These are phyloP conservation scores for Phaeotremella skinneri DNA, from an alignment of 768 basidiomycete species.

Conservation along the genomic window DNA sequence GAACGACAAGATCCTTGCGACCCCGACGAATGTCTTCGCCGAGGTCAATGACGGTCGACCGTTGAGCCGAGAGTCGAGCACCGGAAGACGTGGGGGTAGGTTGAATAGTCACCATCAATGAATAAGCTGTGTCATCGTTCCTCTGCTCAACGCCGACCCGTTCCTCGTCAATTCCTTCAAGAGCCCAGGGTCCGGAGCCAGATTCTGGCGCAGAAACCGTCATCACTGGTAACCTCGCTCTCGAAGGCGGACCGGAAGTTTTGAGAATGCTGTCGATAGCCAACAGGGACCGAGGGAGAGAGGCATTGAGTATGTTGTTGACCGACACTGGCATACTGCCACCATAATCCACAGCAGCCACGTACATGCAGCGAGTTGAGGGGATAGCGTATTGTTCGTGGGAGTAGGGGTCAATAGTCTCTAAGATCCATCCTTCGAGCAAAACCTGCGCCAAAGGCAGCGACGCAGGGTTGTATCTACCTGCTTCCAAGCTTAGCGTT, in stretches of 20 bases:
- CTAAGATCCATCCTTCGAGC: slow-evolving; percentile 91
- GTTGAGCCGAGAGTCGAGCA: slow-evolving; percentile 54
- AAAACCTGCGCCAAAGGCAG: slow-evolving; percentile 77
- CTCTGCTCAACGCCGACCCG: slow-evolving; percentile 29
- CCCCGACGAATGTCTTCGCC: slow-evolving; percentile 47
- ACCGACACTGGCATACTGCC: slow-evolving; percentile 80
- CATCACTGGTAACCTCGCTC: slow-evolving; percentile 66
- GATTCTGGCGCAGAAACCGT: slow-evolving; percentile 51
- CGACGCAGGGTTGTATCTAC: slow-evolving; percentile 71
- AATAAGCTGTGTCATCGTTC: slow-evolving; percentile 32
- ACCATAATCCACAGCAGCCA: slow-evolving; percentile 80
- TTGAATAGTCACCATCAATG: slow-evolving; percentile 37
- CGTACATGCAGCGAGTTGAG: slow-evolving; percentile 79
- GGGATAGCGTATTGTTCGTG: slow-evolving; percentile 92
- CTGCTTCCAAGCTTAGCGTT: slow-evolving; percentile 60
- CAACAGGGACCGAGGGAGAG: slow-evolving; percentile 68
- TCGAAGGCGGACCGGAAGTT: slow-evolving; percentile 63
- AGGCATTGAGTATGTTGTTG: slow-evolving; percentile 79
- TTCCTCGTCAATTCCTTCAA: slow-evolving; percentile 37
- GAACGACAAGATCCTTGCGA: slow-evolving; percentile 69
- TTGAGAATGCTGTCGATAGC: slow-evolving; percentile 73
- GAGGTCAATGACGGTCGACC: slow-evolving; percentile 53
- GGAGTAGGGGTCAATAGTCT: slow-evolving; percentile 93
- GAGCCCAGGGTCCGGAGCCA: slow-evolving; percentile 37
- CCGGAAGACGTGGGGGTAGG: slow-evolving; percentile 15